Conservation (phyloP, 2,329 filamentous ascomycete genomes). For the Colletotrichum endophyticum region DNA sequence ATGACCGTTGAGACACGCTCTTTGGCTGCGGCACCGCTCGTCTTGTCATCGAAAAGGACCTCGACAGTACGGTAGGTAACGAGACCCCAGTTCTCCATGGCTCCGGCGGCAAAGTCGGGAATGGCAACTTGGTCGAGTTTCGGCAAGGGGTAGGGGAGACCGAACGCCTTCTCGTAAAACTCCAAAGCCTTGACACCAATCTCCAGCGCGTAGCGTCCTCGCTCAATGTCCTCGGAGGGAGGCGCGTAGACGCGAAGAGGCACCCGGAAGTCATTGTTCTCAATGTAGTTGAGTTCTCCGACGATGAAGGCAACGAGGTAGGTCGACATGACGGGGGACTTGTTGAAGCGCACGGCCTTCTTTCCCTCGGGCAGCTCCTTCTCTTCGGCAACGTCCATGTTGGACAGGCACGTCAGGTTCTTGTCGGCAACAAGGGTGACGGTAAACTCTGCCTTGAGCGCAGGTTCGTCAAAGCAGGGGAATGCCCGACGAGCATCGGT, state of each 20-base stretch:
- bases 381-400: conserved; percentile 92
- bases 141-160: conserved; percentile 82
- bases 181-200: conserved; percentile 87
- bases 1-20: conserved; percentile 94
- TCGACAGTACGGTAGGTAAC: conserved; percentile 95
- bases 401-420: conserved; percentile 88
- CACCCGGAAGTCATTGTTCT: conserved; percentile 89
- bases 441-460: conserved; percentile 90
- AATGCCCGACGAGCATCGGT: conserved; percentile 93
- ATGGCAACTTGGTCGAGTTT: conserved; percentile 98
- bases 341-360: conserved; percentile 91
- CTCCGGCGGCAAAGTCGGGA: conserved; percentile 92
- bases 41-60: conserved; percentile 89
- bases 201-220: conserved; percentile 88
- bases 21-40: conserved; percentile 85
- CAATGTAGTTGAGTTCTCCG: conserved; percentile 91
- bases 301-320: conserved; percentile 95
- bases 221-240: conserved; percentile 86
- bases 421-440: conserved; percentile 91
- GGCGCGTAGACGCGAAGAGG: conserved; percentile 95
- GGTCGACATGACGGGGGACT: conserved; percentile 92
- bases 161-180: conserved; percentile 96
- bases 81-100: conserved; percentile 94
- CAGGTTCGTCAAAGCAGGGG: conserved; percentile 95
- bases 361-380: conserved; percentile 51